Evolutionary conservation across 306 rosid species (phyloP), one percentile per base, ranked within the genome.

Genomic region (Sesbania bispinosa): DNA sequence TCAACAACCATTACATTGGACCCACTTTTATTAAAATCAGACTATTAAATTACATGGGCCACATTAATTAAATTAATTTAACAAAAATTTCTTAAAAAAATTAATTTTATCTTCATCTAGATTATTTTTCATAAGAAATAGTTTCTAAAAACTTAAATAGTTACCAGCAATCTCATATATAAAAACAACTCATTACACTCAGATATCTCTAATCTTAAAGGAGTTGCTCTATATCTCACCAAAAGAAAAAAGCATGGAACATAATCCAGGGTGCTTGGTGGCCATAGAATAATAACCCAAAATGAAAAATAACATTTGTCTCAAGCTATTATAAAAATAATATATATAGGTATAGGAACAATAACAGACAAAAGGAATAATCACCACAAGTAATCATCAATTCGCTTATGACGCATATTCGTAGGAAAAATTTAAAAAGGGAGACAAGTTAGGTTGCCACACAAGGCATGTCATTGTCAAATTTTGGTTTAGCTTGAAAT

Each of bases 401-500:
- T 55, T 57, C 73, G 45, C 68, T 62, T 32, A 67, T 66, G 89
- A 65, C 82, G 76, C 78, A 71, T 1, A 53, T 42, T 29, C 71
- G 75, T 32, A 23, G 71, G 74, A 59, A 10, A 50, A 62, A 79
- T 58, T 43, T 60, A 23, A 19, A 69, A 55, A 46, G 77, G 51
- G 45, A 76, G 76, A 62, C 84, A 79, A 71, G 74, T 76, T 86
- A 57, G 77, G 77, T 42, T 47, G 80, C 71, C 27, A 62, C 59
- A 73, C 80, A 81, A 75, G 88, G 74, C 84, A 83, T 75, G 83
- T 88, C 80, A 67, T 75, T 68, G 69, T 84, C 85, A 77, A 68
- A 65, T 71, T 71, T 67, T 32, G 77, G 51, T 42, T 29, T 65
- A 51, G 39, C 77, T 67, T 51, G 30, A 13, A 21, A 58, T 15